phyloP scores from a whole-genome alignment of 148 eudicot genomes.

The Chenopodium suecicum region DNA sequence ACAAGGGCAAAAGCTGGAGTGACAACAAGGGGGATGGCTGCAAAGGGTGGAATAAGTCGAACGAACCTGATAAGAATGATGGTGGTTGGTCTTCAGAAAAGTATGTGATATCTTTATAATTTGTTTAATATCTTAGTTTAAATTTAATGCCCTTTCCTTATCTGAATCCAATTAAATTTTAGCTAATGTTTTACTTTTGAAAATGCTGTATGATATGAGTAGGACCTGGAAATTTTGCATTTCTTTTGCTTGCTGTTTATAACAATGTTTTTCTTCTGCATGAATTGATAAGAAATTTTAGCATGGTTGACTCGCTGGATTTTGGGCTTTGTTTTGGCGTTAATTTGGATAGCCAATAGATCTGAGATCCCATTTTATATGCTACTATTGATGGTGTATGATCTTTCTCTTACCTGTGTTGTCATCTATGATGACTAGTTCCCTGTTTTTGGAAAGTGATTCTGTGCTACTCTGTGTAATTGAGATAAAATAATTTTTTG shows the following conservation, averaged over 20 bases:
- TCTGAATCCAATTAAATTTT: neutral
- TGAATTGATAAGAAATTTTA: neutral
- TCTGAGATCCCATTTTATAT: neutral
- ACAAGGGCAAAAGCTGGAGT: constrained; percentile 18
- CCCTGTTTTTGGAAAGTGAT: neutral
- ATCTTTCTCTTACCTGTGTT: neutral
- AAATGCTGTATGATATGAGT: neutral
- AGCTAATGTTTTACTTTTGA: neutral
- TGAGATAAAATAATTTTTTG: neutral
- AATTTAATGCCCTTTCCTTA: constrained; percentile 1
- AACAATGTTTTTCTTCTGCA: neutral
- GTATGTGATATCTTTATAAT: neutral
- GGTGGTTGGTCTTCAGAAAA: constrained; percentile 11
- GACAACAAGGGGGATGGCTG: constrained; percentile 10
- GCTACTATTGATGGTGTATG: neutral
- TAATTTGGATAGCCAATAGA: neutral
- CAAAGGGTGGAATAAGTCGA: constrained; percentile 12
- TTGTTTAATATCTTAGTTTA: neutral
- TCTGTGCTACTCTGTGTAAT: neutral
- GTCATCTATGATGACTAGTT: neutral
- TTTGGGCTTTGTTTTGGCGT: neutral
- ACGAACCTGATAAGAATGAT: neutral
- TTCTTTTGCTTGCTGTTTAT: constrained; percentile 1
- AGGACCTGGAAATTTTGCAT: neutral
- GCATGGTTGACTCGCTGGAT: neutral